Conservation (phyloP, 1,284 basidiomycete genomes). For the Cerrena zonata region DNA sequence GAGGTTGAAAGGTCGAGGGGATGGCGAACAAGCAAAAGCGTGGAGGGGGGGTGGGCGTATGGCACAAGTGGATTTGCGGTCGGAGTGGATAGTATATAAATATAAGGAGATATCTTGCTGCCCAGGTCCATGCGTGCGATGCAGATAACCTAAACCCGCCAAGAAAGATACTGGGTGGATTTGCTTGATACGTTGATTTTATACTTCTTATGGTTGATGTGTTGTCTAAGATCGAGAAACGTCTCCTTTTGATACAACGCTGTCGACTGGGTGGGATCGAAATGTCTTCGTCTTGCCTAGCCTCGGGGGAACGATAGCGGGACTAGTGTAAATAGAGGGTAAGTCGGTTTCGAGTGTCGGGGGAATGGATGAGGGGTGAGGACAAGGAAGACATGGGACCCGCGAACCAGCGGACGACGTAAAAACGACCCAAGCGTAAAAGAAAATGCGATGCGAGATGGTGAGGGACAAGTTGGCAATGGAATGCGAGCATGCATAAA, state of each 20-base stretch:
- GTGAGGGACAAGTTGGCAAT: conserved; percentile 16
- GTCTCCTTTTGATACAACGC: conserved; percentile 32
- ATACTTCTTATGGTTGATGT: too few relatives aligned
- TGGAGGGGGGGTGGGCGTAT: neutral
- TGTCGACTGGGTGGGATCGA: conserved; percentile 18
- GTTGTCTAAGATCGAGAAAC: conserved; percentile 28
- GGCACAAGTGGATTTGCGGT: neutral
- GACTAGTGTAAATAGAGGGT: conserved; percentile 14
- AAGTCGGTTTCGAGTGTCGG: too few relatives aligned
- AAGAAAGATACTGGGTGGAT: neutral
- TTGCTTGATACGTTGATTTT: conserved; percentile 19
- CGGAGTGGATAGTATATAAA: conserved; percentile 33
- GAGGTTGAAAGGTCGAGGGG: too few relatives aligned
- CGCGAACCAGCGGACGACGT: too few relatives aligned
- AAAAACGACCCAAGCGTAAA: neutral
- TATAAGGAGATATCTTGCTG: conserved; percentile 21
- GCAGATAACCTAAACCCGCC: conserved; percentile 15
- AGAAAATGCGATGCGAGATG: neutral
- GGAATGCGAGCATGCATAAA: conserved; percentile 39
- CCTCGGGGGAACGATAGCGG: too few relatives aligned
- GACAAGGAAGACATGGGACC: conserved; percentile 27
- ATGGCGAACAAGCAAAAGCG: neutral
- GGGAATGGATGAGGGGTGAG: conserved; percentile 15
- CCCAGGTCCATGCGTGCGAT: neutral
- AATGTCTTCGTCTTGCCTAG: too few relatives aligned